A percentile compares a stretch with the other conserved stretches of the same genome.
Evolutionary conservation across 1,284 basidiomycete species (phyloP).

Genomic region (Irpex sp.): DNA sequence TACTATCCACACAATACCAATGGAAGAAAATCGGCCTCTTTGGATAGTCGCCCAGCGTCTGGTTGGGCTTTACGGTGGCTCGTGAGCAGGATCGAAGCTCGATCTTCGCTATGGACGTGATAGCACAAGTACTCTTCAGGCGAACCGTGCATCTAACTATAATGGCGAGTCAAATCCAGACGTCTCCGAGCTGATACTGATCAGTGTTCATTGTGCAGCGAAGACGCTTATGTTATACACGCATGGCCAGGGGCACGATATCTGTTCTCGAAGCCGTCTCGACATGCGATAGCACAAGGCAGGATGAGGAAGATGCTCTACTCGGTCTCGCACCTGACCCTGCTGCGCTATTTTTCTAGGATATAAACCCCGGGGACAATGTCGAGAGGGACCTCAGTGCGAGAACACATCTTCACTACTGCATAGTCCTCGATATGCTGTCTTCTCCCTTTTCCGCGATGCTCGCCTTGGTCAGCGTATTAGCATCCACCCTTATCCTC

Average conservation of each 20-base stretch:
- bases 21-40: not conserved
- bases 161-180: not conserved
- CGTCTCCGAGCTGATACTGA: not conserved
- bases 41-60: not conserved
- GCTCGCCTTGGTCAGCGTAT: conserved; percentile 8
- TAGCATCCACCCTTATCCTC: conserved; percentile 11
- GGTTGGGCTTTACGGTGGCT: not conserved
- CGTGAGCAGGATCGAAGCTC: not conserved
- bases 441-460: conserved; percentile 2
- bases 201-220: not conserved
- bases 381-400: not conserved
- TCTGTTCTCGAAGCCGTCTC: not conserved
- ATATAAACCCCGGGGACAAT: not conserved
- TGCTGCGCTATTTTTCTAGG: not conserved
- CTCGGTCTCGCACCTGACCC: not conserved
- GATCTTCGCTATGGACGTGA: not conserved
- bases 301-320: not conserved
- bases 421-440: not conserved
- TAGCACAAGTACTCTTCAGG: not conserved
- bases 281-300: not conserved
- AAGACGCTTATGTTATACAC: not conserved
- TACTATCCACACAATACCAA: not conserved
- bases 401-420: not conserved
- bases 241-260: not conserved
- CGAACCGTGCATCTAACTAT: not conserved